Evolutionary conservation across 768 basidiomycete genomes (phyloP).

Genomic region (Dioszegia crocea): DNA sequence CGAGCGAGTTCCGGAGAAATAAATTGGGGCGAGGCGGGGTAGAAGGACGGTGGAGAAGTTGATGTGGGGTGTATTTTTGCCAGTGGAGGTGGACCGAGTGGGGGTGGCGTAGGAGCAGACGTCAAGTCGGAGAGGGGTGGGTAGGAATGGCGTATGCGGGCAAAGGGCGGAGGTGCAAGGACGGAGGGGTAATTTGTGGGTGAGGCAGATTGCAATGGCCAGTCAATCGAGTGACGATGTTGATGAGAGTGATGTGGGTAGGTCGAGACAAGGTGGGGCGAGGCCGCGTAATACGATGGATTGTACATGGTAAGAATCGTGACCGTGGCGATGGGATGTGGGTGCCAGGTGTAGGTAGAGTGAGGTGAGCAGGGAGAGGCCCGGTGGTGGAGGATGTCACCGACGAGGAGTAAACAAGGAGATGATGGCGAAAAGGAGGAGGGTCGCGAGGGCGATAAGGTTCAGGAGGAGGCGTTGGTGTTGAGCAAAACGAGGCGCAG

Average conservation of each 20-base stretch:
- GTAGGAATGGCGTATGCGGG: conserved; percentile 1
- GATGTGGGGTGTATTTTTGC: neutral
- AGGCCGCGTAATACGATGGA: too few relatives aligned
- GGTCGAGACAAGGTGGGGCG: neutral
- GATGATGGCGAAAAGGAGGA: neutral
- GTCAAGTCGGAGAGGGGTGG: neutral
- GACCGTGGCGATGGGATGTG: too few relatives aligned
- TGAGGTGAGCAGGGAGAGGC: neutral
- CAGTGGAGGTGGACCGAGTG: conserved; percentile 2
- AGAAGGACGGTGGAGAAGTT: neutral
- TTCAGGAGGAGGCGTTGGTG: too few relatives aligned
- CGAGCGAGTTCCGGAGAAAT: neutral
- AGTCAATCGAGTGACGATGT: neutral
- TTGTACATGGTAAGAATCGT: too few relatives aligned
- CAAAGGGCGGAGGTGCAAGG: neutral
- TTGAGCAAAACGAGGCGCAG: neutral
- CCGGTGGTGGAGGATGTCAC: too few relatives aligned
- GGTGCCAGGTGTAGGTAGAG: neutral
- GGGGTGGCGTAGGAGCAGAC: neutral
- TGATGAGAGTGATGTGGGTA: neutral
- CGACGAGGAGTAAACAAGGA: neutral
- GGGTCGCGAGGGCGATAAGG: too few relatives aligned
- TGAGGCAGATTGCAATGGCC: neutral
- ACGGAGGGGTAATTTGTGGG: neutral
- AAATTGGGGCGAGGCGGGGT: neutral